Conservation (phyloP, 345 rosid species). For the Eucalyptus caleyi region DNA sequence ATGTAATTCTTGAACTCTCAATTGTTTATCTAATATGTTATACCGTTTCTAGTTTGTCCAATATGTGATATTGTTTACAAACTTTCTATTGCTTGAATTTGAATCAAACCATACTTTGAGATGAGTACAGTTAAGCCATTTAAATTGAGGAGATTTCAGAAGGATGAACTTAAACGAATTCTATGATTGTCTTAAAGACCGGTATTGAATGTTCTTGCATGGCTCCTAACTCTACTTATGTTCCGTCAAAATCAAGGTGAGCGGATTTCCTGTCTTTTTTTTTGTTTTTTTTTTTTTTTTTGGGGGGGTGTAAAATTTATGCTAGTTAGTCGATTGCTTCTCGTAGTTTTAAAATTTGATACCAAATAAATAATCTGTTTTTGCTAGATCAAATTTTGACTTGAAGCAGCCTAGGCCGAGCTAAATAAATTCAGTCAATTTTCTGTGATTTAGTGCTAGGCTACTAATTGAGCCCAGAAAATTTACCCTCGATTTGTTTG, state of each 20-base stretch:
- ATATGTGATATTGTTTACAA: not conserved
- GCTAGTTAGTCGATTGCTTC: not conserved
- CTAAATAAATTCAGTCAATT: not conserved
- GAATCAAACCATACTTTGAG: not conserved
- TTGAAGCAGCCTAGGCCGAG: not conserved
- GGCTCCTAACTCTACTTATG: not conserved
- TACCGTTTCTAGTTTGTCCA: no score
- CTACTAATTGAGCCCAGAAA: not conserved
- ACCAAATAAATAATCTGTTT: not conserved
- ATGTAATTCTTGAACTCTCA: not conserved
- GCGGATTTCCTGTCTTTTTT: not conserved
- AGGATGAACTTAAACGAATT: no score
- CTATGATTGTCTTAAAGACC: not conserved
- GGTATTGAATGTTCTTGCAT: not conserved
- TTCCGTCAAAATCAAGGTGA: not conserved
- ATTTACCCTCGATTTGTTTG: not conserved
- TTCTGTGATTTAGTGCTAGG: not conserved
- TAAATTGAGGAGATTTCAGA: no score
- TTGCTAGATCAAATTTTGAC: not conserved
- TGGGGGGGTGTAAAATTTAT: no score
- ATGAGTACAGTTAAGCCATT: not conserved
- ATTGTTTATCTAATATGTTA: no score
- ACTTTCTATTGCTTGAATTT: not conserved
- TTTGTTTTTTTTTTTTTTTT: fast-evolving
- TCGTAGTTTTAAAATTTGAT: not conserved